Conservation (phyloP, 805 yeast genomes). For the Pichia manshurica region DNA sequence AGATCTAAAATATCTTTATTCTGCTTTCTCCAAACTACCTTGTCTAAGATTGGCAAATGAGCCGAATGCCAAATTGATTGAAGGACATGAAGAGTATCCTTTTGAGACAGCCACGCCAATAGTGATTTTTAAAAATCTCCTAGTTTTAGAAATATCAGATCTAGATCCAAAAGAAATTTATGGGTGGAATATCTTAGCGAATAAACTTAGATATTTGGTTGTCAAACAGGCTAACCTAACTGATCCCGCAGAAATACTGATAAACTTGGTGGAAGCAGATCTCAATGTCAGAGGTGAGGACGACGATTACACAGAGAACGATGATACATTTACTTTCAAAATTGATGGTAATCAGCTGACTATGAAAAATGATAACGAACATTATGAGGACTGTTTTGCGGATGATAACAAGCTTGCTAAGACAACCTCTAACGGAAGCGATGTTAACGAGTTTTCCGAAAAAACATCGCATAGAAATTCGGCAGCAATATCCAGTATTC, state of each 20-base stretch:
- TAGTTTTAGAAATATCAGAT: constrained; percentile 54
- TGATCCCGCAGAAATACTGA: constrained; percentile 48
- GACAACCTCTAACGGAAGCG: constrained; percentile 4
- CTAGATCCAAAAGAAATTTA: constrained; percentile 58
- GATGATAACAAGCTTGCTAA: constrained; percentile 3
- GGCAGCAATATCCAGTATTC: constrained; percentile 17
- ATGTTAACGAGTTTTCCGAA: not conserved
- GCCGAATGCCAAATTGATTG: constrained; percentile 49
- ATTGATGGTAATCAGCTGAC: not conserved
- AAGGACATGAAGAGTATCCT: constrained; percentile 64
- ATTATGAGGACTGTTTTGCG: constrained; percentile 1
- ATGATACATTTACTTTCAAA: constrained; percentile 9
- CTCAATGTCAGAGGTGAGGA: constrained; percentile 25
- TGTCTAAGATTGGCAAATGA: constrained; percentile 57
- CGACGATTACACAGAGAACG: constrained; percentile 20
- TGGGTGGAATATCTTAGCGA: constrained; percentile 59
- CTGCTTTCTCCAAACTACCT: constrained; percentile 61
- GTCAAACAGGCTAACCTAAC: constrained; percentile 45
- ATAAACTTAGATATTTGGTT: constrained; percentile 48
- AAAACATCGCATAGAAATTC: constrained; percentile 21
- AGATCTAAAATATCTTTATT: constrained; percentile 51
- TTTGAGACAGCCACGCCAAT: constrained; percentile 66
- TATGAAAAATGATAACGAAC: not conserved
- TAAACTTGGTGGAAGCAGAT: constrained; percentile 50
- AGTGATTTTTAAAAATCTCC: constrained; percentile 53